A percentile compares a stretch with the other conserved stretches of the same genome.
Conservation (phyloP, 495 filamentous ascomycete genomes). For the Penicillium soppii region DNA sequence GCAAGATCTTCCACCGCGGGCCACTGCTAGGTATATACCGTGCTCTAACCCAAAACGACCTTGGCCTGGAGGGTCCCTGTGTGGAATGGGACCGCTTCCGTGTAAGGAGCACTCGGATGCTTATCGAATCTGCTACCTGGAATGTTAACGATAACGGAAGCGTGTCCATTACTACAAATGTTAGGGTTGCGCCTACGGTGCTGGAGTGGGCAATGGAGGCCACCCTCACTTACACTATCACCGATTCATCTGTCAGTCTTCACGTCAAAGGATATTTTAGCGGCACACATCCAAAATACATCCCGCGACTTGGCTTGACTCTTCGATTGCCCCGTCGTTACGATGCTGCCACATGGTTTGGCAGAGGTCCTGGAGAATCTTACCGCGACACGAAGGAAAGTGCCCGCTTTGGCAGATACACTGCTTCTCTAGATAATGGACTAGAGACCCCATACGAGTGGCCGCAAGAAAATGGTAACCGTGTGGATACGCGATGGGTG, state of each 20-base stretch:
- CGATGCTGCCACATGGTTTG: conserved; percentile 53
- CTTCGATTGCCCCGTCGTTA: conserved; percentile 40
- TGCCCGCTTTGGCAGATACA: conserved; percentile 51
- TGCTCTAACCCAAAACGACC: conserved; percentile 59
- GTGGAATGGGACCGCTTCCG: conserved; percentile 28
- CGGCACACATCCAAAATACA: conserved; percentile 49
- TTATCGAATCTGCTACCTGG: conserved; percentile 45
- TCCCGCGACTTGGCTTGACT: conserved; percentile 58
- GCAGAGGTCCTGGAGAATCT: conserved; percentile 60
- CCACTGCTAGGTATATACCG: conserved; percentile 24
- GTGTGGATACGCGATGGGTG: conserved; percentile 62
- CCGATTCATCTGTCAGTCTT: conserved; percentile 37
- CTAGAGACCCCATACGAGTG: conserved; percentile 60
- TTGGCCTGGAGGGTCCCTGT: conserved; percentile 33
- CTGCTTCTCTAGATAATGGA: conserved; percentile 35
- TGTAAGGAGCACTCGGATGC: conserved; percentile 34
- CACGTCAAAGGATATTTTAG: conserved; percentile 43
- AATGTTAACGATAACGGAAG: conserved; percentile 10
- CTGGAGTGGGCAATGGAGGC: conserved; percentile 55
- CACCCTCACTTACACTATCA: conserved; percentile 46
- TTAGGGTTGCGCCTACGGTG: conserved; percentile 52
- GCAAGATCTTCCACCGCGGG: conserved; percentile 18
- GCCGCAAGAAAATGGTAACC: conserved; percentile 63
- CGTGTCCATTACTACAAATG: neutral
- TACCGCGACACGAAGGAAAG: conserved; percentile 62